Percentiles rank a stretch among this genome's conserved stretches.
phyloP scores from a whole-genome alignment of 768 basidiomycete genomes.

The Hericium coralloides region DNA sequence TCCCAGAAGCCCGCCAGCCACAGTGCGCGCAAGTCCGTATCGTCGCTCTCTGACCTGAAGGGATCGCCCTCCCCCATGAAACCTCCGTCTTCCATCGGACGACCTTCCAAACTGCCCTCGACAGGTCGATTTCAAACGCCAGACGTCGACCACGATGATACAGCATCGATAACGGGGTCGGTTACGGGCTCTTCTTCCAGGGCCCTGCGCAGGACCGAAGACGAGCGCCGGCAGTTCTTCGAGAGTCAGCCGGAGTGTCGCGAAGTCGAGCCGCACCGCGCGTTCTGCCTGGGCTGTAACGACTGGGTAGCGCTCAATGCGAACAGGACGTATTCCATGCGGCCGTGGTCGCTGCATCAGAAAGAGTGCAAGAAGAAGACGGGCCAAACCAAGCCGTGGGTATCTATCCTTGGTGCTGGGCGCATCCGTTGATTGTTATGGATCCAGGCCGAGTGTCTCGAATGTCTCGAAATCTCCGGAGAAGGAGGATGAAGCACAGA shows the following conservation, averaged over 20 bases:
- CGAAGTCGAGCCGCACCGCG: slow-evolving; percentile 46
- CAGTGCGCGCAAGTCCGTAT: background rate
- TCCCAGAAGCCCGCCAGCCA: background rate
- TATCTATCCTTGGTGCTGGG: slow-evolving; percentile 4
- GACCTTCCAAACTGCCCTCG: background rate
- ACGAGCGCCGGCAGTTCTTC: slow-evolving; percentile 56
- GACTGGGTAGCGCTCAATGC: slow-evolving; percentile 48
- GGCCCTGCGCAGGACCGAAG: slow-evolving; percentile 46
- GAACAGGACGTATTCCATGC: slow-evolving; percentile 47
- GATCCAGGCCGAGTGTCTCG: background rate
- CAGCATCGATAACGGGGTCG: slow-evolving; percentile 40
- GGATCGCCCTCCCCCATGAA: background rate
- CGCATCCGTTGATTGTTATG: background rate
- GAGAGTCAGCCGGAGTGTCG: slow-evolving; percentile 52
- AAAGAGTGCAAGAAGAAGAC: slow-evolving; percentile 37
- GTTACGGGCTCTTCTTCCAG: slow-evolving; percentile 22
- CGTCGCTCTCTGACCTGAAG: background rate
- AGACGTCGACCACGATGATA: slow-evolving; percentile 35
- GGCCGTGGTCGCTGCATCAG: slow-evolving; percentile 55
- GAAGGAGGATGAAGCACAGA: slow-evolving; percentile 12
- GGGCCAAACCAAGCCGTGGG: slow-evolving; percentile 19
- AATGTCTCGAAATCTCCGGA: slow-evolving; percentile 1
- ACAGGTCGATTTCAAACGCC: slow-evolving; percentile 5
- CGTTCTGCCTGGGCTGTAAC: slow-evolving; percentile 50
- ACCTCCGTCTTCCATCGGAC: background rate